A percentile compares a stretch with the other conserved stretches of the same genome.
Conservation (phyloP, 164 flowering plant genomes). For the Macadamia tetraphylla region DNA sequence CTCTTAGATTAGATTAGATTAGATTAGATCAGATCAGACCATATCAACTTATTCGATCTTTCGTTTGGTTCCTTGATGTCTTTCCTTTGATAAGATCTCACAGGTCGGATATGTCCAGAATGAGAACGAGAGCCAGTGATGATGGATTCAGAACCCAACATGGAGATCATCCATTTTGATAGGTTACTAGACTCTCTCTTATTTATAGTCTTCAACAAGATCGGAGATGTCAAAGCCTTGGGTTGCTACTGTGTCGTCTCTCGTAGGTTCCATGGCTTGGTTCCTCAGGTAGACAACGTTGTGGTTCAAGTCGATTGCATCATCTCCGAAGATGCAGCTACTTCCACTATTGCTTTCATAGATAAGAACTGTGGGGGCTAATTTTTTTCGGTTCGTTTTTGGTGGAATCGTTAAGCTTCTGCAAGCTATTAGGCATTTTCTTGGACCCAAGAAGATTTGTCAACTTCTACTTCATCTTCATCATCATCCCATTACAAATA, state of each 20-base stretch:
- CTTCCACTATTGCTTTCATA: constrained; percentile 30
- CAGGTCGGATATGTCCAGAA: constrained; percentile 31
- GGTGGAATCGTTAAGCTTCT: constrained; percentile 60
- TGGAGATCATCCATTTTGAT: constrained; percentile 54
- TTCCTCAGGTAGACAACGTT: constrained; percentile 37
- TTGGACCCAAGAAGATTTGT: constrained; percentile 32
- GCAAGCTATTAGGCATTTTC: constrained; percentile 54
- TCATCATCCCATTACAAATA: not conserved
- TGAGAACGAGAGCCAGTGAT: constrained; percentile 10
- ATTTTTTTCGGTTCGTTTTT: constrained; percentile 29
- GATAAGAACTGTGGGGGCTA: constrained; percentile 44
- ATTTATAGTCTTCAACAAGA: constrained; percentile 65
- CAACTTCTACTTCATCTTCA: too few species aligned
- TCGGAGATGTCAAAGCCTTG: constrained; percentile 78
- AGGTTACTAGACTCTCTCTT: constrained; percentile 64
- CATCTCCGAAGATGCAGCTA: constrained; percentile 64
- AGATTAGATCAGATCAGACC: not conserved
- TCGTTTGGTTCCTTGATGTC: not conserved
- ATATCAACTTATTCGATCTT: too few species aligned
- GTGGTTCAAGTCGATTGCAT: constrained; percentile 82
- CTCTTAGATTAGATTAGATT: not conserved
- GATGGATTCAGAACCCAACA: not conserved
- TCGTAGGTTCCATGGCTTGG: constrained; percentile 44
- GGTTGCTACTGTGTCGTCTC: constrained; percentile 86
- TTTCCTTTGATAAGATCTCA: constrained; percentile 35